Evolutionary conservation across 495 filamentous ascomycete species (phyloP).

Genomic region (Margaritispora aquatica): DNA sequence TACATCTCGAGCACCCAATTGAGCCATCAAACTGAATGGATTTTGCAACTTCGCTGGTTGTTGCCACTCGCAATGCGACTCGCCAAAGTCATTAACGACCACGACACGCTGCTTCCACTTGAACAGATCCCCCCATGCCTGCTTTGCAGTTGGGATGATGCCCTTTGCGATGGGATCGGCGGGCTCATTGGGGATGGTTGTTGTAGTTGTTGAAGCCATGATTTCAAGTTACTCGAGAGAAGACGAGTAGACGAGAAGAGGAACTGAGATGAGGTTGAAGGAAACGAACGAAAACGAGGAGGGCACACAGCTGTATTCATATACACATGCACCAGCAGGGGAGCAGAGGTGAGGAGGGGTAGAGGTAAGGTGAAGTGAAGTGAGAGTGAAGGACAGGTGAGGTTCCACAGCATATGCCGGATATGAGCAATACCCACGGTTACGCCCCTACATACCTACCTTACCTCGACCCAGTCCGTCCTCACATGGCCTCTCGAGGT

Average conservation of each 20-base stretch:
- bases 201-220: no score
- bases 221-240: background rate
- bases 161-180: slow-evolving; percentile 56
- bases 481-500: no score
- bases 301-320: no score
- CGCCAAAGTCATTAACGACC: slow-evolving; percentile 51
- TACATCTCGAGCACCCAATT: slow-evolving; percentile 36
- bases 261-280: background rate
- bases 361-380: no score
- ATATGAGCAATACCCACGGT: no score
- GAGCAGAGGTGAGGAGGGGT: no score
- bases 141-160: slow-evolving; percentile 48
- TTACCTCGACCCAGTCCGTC: no score
- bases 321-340: no score
- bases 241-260: background rate
- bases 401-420: no score
- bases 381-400: no score
- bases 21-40: slow-evolving; percentile 52
- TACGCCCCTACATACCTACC: no score
- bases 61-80: slow-evolving; percentile 52
- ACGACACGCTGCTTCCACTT: slow-evolving; percentile 61
- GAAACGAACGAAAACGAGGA: no score
- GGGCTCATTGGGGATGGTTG: slow-evolving; percentile 33
- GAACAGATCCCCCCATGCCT: slow-evolving; percentile 58
- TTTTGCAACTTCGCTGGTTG: slow-evolving; percentile 51